Evolutionary conservation across 2,329 filamentous ascomycete species (phyloP).

Genomic region (Akanthomyces uredinophilus): DNA sequence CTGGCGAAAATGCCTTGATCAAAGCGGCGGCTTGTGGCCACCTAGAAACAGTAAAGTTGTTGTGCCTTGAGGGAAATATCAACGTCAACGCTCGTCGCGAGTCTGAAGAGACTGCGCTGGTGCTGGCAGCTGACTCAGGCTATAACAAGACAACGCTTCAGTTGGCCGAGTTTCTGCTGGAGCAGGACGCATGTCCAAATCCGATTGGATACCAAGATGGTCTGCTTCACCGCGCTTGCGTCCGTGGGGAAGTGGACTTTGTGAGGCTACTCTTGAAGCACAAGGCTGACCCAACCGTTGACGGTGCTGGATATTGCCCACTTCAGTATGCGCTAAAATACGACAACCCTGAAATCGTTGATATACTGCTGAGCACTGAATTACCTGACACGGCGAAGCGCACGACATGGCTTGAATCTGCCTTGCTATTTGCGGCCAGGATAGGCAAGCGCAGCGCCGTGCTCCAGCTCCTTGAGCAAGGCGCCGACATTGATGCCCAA

Average conservation of each 20-base stretch:
- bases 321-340: neutral
- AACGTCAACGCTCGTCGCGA: neutral
- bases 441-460: conserved; percentile 2
- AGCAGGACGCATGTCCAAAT: neutral
- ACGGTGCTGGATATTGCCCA: neutral
- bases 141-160: neutral
- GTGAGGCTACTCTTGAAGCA: neutral
- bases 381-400: neutral
- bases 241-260: neutral
- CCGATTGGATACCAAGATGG: neutral
- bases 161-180: neutral
- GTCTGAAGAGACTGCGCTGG: neutral
- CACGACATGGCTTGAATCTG: neutral
- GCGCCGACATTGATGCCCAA: neutral
- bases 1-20: neutral
- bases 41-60: neutral
- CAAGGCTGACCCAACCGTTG: conserved; percentile 2
- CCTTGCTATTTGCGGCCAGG: neutral
- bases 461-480: conserved; percentile 5
- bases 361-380: neutral
- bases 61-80: neutral
- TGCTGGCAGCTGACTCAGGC: neutral
- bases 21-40: neutral
- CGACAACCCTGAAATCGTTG: neutral
- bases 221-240: neutral